A percentile compares a stretch with the other conserved stretches of the same genome.
phyloP scores from a whole-genome alignment of 1,284 basidiomycete genomes.

The Pseudozyma thailandica region DNA sequence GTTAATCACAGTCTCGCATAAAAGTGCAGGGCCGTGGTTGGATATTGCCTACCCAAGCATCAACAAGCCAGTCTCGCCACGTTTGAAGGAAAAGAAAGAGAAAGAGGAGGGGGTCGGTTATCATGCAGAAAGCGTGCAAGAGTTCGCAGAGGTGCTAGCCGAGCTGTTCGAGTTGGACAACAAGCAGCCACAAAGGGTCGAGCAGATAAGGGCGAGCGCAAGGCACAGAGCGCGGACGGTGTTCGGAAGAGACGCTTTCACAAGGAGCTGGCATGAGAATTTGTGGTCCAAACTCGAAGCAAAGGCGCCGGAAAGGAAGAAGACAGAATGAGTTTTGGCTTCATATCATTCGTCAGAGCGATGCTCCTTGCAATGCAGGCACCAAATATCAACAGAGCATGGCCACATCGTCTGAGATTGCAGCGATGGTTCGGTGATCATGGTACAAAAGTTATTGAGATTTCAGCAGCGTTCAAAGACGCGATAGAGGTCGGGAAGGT shows the following conservation, averaged over 20 bases:
- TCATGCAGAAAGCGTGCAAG: conserved; percentile 74
- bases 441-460: background rate
- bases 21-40: conserved; percentile 87
- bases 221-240: conserved; percentile 67
- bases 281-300: conserved; percentile 31
- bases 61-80: background rate
- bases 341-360: no score
- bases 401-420: no score
- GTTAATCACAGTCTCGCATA: conserved; percentile 89
- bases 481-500: conserved; percentile 63
- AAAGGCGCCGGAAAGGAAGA: conserved; percentile 1
- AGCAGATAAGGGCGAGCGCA: conserved; percentile 68
- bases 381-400: no score
- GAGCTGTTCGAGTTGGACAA: conserved; percentile 75
- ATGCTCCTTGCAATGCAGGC: no score
- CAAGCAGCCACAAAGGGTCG: conserved; percentile 70
- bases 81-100: background rate
- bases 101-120: conserved; percentile 7
- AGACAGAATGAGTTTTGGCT: background rate
- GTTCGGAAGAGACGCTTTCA: conserved; percentile 51
- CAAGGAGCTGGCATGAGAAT: conserved; percentile 20
- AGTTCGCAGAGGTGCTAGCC: conserved; percentile 79
- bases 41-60: conserved; percentile 80
- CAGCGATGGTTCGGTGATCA: no score
- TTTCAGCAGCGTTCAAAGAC: conserved; percentile 65